Conservation (phyloP, 805 yeast genomes). For the Zygoascus ofunaensis region DNA sequence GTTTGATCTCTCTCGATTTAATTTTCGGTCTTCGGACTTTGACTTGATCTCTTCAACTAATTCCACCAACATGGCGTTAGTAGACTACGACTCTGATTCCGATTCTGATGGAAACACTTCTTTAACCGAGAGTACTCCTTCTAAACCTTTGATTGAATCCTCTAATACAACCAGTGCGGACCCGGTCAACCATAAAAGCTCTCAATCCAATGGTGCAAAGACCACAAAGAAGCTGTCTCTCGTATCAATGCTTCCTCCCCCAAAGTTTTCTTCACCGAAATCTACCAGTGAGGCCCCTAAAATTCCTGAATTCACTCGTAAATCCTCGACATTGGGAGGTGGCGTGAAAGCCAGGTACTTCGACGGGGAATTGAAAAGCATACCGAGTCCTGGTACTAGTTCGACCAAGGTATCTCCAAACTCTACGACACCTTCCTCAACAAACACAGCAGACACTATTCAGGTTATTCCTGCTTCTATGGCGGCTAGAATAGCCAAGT, state of each 20-base stretch:
- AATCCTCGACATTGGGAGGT: conserved; percentile 15
- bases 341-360: conserved; percentile 11
- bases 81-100: conserved; percentile 5
- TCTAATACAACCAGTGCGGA: too few relatives aligned
- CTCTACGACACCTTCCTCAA: background rate
- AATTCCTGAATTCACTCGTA: conserved; percentile 8
- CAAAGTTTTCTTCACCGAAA: background rate
- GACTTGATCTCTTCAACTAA: too few relatives aligned
- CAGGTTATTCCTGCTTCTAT: conserved; percentile 18
- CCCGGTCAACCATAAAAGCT: too few relatives aligned
- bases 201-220: too few relatives aligned
- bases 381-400: conserved; percentile 4
- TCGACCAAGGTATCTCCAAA: background rate
- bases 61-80: conserved; percentile 7
- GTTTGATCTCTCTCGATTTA: too few relatives aligned
- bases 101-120: background rate
- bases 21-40: too few relatives aligned
- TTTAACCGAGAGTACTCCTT: too few relatives aligned
- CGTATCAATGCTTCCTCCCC: background rate
- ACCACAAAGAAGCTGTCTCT: too few relatives aligned
- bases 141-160: too few relatives aligned
- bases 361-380: conserved; percentile 15
- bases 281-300: conserved; percentile 5
- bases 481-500: conserved; percentile 16
- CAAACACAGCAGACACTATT: background rate